These are phyloP conservation scores for Monosporozyma servazzii DNA, from an alignment of 805 yeast species.

Conservation along the genomic window DNA sequence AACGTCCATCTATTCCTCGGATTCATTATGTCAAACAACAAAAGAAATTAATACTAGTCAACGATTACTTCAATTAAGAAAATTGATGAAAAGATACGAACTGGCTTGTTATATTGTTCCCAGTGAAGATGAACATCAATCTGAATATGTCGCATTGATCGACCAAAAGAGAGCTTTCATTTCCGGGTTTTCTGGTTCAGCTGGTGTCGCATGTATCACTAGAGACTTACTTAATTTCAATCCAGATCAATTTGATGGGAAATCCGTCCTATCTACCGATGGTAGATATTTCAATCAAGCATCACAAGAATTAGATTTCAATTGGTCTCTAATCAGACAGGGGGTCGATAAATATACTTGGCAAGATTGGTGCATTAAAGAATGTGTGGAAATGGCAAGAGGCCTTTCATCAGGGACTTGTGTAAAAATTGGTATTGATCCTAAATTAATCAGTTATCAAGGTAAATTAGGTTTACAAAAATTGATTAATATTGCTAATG, in stretches of 20 bases:
- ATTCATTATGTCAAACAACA: slow-evolving; percentile 30
- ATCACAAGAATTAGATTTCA: slow-evolving; percentile 62
- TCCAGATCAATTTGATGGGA: slow-evolving; percentile 39
- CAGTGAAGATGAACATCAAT: slow-evolving; percentile 88
- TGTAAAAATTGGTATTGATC: slow-evolving; percentile 72
- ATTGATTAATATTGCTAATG: slow-evolving; percentile 16
- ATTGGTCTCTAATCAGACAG: slow-evolving; percentile 76
- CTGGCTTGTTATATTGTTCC: slow-evolving; percentile 71
- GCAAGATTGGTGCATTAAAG: slow-evolving; percentile 66
- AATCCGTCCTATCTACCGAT: slow-evolving; percentile 82
- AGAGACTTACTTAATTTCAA: slow-evolving; percentile 35
- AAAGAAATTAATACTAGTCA: slow-evolving; percentile 46
- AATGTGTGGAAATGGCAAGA: slow-evolving; percentile 37
- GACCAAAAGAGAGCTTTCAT: slow-evolving; percentile 81
- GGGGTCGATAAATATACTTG: slow-evolving; percentile 71
- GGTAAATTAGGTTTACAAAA: slow-evolving; percentile 25
- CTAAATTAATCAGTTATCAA: slow-evolving; percentile 52
- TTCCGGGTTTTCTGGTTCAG: slow-evolving; percentile 85
- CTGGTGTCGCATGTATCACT: slow-evolving; percentile 85
- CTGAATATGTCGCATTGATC: slow-evolving; percentile 74
- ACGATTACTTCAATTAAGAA: slow-evolving; percentile 53
- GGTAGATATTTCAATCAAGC: slow-evolving; percentile 95
- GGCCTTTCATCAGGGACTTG: slow-evolving; percentile 32
- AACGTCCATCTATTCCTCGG: slow-evolving; percentile 33
- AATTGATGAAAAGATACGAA: slow-evolving; percentile 50